These are phyloP conservation scores for Colletotrichum melonis DNA, from an alignment of 2,329 filamentous ascomycete species.

Conservation along the genomic window DNA sequence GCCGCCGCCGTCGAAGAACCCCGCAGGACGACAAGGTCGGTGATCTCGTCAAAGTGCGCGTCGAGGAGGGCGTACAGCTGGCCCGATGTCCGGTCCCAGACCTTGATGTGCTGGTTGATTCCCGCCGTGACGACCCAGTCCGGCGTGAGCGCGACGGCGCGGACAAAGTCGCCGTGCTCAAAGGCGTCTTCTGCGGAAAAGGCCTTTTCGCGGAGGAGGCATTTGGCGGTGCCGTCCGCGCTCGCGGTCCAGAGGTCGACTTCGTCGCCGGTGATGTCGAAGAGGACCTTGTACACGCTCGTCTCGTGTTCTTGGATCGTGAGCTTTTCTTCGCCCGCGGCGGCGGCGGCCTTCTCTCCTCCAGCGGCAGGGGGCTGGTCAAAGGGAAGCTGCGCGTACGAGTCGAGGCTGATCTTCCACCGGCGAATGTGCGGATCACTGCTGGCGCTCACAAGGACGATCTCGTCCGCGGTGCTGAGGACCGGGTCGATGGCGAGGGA, in stretches of 20 bases:
- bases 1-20: conserved; percentile 44
- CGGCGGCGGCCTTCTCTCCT: background rate
- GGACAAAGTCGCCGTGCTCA: conserved; percentile 89
- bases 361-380: conserved; percentile 46
- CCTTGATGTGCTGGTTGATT: conserved; percentile 88
- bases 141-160: conserved; percentile 80
- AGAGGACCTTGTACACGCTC: conserved; percentile 84
- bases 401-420: conserved; percentile 72
- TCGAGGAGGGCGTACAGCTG: conserved; percentile 78
- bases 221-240: conserved; percentile 89
- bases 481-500: conserved; percentile 80
- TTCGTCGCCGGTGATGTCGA: conserved; percentile 70
- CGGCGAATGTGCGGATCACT: conserved; percentile 83
- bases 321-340: conserved; percentile 48
- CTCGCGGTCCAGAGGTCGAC: conserved; percentile 93
- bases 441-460: conserved; percentile 81
- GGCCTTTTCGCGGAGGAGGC: conserved; percentile 73
- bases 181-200: conserved; percentile 81
- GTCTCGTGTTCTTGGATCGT: conserved; percentile 87
- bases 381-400: conserved; percentile 65
- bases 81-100: conserved; percentile 84
- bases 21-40: conserved; percentile 75
- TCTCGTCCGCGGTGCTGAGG: conserved; percentile 58
- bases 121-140: conserved; percentile 89
- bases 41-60: conserved; percentile 95